A percentile compares a stretch with the other conserved stretches of the same genome.
Conservation (phyloP, 202 grass and related monocot genomes). For the Panicum hallii region DNA sequence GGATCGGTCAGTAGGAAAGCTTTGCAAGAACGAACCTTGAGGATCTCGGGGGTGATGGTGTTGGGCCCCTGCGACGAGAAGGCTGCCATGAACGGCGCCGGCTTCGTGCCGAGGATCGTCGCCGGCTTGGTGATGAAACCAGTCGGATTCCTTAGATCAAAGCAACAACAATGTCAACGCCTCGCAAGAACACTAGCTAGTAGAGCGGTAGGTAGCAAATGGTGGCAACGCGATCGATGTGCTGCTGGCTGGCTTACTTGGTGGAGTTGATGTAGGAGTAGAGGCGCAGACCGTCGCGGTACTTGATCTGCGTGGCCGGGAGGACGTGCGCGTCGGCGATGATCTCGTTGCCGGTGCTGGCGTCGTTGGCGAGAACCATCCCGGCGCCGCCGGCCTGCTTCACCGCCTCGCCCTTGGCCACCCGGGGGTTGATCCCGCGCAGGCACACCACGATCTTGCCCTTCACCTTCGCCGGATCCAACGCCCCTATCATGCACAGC, state of each 20-base stretch:
- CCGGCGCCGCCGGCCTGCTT: conserved; percentile 62
- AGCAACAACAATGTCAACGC: neutral
- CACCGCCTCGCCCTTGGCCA: conserved; percentile 65
- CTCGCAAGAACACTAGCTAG: neutral
- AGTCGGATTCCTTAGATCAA: conserved; percentile 16
- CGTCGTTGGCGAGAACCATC: conserved; percentile 74
- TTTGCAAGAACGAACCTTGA: conserved; percentile 43
- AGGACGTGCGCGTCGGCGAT: conserved; percentile 77
- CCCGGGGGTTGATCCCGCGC: conserved; percentile 48
- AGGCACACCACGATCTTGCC: conserved; percentile 85
- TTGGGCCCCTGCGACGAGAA: conserved; percentile 85
- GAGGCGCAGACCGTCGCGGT: conserved; percentile 47
- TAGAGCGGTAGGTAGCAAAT: too few species aligned
- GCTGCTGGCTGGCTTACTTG: conserved; percentile 43
- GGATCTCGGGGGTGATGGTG: conserved; percentile 52
- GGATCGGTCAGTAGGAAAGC: neutral
- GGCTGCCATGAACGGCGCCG: conserved; percentile 75
- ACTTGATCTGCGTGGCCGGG: conserved; percentile 61
- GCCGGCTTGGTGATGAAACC: conserved; percentile 61
- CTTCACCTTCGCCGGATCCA: conserved; percentile 62
- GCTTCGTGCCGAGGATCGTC: conserved; percentile 58
- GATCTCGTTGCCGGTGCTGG: conserved; percentile 56
- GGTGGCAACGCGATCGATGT: neutral
- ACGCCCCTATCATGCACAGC: conserved; percentile 55
- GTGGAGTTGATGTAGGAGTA: conserved; percentile 58